A percentile compares a stretch with the other conserved stretches of the same genome.
Conservation (phyloP, 768 basidiomycete species). For the Suillus decipiens region DNA sequence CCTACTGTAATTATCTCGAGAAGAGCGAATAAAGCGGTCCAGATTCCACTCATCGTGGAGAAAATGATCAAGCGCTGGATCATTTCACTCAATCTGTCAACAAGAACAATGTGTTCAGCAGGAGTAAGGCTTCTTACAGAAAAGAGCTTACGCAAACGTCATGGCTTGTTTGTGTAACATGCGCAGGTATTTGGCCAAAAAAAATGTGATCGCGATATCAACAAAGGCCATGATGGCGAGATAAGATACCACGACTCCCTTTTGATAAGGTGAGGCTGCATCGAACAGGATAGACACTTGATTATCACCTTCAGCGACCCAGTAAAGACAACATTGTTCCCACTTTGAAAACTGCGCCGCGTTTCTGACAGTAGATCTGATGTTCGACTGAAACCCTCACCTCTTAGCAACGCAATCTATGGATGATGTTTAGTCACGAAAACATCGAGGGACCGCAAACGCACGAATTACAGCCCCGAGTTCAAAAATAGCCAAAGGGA, state of each 20-base stretch:
- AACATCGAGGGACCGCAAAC: not conserved
- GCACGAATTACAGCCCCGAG: not conserved
- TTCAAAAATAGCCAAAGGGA: not conserved
- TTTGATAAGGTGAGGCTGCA: not conserved
- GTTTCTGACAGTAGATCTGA: not conserved
- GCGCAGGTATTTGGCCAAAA: not conserved
- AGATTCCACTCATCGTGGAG: not conserved
- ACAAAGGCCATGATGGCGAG: not conserved
- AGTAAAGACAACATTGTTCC: not conserved
- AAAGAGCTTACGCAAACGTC: slow-evolving; percentile 3
- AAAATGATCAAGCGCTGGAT: not conserved
- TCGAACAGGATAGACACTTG: not conserved
- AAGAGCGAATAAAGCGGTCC: slow-evolving; percentile 2
- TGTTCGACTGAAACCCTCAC: not conserved
- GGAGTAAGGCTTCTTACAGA: not conserved
- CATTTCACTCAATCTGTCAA: not conserved
- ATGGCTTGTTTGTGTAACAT: not conserved
- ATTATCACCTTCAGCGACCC: slow-evolving; percentile 2
- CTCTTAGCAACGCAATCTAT: slow-evolving; percentile 2
- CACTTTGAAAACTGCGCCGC: not conserved
- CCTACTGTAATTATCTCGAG: slow-evolving; percentile 2
- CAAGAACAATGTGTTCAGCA: not conserved
- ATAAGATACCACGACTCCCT: slow-evolving; percentile 3
- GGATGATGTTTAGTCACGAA: not conserved
- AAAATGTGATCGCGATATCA: not conserved